These are phyloP conservation scores for Marasmius fiardii DNA, from an alignment of 1,284 basidiomycete genomes.

Conservation along the genomic window DNA sequence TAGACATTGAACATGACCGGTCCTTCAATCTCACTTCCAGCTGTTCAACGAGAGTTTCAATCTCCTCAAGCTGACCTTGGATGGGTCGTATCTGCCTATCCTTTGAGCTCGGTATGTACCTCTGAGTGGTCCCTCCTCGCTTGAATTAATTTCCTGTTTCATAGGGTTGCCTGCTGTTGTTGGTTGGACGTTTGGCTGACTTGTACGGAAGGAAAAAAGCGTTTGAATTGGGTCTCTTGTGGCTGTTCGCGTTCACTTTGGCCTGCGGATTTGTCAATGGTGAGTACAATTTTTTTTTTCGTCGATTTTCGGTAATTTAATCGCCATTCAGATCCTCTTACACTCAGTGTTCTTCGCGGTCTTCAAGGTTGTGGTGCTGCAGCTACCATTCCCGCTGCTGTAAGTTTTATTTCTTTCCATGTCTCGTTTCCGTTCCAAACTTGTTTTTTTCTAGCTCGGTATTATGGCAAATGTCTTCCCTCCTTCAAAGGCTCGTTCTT, in stretches of 20 bases:
- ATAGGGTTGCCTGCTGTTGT: constrained; percentile 57
- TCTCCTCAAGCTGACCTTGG: constrained; percentile 44
- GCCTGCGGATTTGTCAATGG: constrained; percentile 35
- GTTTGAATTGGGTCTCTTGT: constrained; percentile 44
- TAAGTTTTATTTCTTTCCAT: constrained; percentile 13
- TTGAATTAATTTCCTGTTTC: too few species aligned
- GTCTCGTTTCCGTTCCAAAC: neutral
- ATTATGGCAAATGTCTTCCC: constrained; percentile 31
- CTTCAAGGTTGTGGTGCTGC: constrained; percentile 32
- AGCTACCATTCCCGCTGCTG: constrained; percentile 30
- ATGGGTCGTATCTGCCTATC: constrained; percentile 59
- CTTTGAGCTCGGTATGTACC: constrained; percentile 36
- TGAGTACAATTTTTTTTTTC: neutral
- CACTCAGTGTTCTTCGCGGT: constrained; percentile 26
- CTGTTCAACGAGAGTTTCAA: constrained; percentile 45
- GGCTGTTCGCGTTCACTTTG: constrained; percentile 34
- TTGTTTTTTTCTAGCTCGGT: constrained; percentile 26
- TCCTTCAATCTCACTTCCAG: constrained; percentile 48
- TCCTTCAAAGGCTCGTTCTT: constrained; percentile 60
- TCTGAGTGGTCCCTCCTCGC: constrained; percentile 5
- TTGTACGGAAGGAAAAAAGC: constrained; percentile 52
- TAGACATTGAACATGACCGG: constrained; percentile 31
- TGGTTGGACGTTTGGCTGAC: constrained; percentile 58
- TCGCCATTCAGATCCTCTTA: constrained; percentile 17
- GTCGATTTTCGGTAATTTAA: constrained; percentile 1